These are phyloP conservation scores for Debaryomyces psychrophilus DNA, from an alignment of 1,139 yeast genomes.

Conservation along the genomic window DNA sequence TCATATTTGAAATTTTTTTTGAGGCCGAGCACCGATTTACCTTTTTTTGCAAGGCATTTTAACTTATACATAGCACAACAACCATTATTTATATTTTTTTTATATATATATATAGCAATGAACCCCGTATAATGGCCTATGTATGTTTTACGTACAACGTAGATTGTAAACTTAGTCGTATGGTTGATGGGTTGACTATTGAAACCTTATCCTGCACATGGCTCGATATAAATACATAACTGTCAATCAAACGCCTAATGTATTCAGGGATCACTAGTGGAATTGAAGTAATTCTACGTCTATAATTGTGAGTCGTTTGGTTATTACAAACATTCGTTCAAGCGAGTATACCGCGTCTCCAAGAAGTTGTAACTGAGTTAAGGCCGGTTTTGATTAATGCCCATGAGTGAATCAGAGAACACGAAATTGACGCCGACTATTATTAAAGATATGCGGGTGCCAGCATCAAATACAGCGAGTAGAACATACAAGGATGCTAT, in stretches of 20 bases:
- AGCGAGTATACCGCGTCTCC: neutral
- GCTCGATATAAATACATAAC: neutral
- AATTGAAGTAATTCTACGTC: neutral
- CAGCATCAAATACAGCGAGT: neutral
- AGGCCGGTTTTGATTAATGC: neutral
- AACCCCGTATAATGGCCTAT: neutral
- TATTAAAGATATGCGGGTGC: slow-evolving; percentile 7
- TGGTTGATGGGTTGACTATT: neutral
- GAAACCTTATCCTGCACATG: neutral
- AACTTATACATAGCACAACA: neutral
- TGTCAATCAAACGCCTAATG: neutral
- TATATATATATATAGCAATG: too few species aligned
- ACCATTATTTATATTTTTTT: too few species aligned
- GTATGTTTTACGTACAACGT: neutral
- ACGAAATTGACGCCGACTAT: slow-evolving; percentile 7
- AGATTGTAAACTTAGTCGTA: neutral
- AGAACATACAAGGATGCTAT: slow-evolving; percentile 72
- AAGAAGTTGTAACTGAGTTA: neutral
- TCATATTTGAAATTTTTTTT: slow-evolving; percentile 5
- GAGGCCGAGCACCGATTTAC: slow-evolving; percentile 6
- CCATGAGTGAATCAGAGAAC: slow-evolving; percentile 10
- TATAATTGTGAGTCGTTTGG: neutral
- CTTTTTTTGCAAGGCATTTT: slow-evolving; percentile 1
- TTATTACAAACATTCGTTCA: neutral
- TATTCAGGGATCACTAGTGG: neutral